Percentiles rank a stretch among this genome's conserved stretches.
phyloP scores from a whole-genome alignment of 73 alveolate species.

The Stentor coeruleus region DNA sequence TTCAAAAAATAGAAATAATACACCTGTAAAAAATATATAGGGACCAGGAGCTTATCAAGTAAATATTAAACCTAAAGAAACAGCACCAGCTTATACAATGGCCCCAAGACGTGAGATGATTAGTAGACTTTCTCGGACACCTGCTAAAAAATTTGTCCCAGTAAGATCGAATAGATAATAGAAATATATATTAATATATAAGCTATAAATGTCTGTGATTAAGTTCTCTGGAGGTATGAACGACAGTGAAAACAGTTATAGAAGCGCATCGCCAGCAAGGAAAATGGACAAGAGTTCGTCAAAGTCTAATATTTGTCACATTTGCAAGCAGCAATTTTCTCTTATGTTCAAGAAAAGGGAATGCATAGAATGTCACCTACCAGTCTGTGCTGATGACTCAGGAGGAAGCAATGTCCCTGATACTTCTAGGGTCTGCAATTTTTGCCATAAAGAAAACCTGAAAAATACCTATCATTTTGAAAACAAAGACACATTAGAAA shows the following conservation, averaged over 20 bases:
- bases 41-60: background rate
- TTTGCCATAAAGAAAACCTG: background rate
- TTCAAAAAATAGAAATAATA: no score
- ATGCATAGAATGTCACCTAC: background rate
- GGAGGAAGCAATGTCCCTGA: background rate
- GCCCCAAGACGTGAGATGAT: background rate
- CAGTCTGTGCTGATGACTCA: slow-evolving; percentile 4
- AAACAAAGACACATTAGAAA: slow-evolving; percentile 3
- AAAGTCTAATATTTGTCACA: background rate
- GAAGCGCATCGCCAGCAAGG: background rate
- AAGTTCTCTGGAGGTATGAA: no score
- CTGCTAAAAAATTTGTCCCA: no score
- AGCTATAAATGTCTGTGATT: no score
- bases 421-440: background rate
- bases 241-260: background rate
- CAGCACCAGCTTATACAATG: background rate
- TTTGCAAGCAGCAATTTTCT: background rate
- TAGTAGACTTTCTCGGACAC: no score
- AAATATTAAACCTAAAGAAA: background rate
- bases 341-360: background rate
- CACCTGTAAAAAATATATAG: no score
- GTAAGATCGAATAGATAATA: no score
- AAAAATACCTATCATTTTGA: background rate
- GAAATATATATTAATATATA: no score
- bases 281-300: background rate